Conservation (phyloP, 2,329 filamentous ascomycete species). For the Trichoderma harzianum region DNA sequence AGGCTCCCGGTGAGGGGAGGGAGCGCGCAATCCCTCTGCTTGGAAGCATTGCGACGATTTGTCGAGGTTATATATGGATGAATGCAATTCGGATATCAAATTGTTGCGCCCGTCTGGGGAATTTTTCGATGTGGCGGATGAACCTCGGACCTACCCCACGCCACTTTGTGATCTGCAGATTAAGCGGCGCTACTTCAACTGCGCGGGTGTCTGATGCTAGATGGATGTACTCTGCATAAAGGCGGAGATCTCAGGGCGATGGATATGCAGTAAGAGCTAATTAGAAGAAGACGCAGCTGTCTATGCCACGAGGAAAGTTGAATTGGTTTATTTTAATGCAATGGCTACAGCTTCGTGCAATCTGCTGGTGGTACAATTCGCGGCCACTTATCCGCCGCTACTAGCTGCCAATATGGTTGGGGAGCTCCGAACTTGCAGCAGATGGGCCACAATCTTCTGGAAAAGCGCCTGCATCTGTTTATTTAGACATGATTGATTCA, state of each 20-base stretch:
- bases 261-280: not conserved
- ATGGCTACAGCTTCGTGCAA: not conserved
- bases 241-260: not conserved
- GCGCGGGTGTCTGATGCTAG: not conserved
- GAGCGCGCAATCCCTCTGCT: slow-evolving; percentile 44
- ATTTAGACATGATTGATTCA: slow-evolving; percentile 5
- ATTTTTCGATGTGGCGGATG: slow-evolving; percentile 35
- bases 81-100: slow-evolving; percentile 3
- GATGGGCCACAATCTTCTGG: not conserved
- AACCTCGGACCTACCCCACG: slow-evolving; percentile 31
- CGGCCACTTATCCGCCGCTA: not conserved
- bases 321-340: not conserved
- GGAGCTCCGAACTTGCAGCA: not conserved
- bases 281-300: not conserved
- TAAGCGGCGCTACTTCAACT: not conserved
- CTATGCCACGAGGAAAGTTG: not conserved
- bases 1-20: slow-evolving; percentile 33
- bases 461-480: not conserved
- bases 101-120: slow-evolving; percentile 22
- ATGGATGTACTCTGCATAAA: not conserved
- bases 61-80: slow-evolving; percentile 6
- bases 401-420: not conserved
- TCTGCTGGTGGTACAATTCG: not conserved
- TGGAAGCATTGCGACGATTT: slow-evolving; percentile 40
- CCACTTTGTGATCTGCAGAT: not conserved